Evolutionary conservation across 2,329 filamentous ascomycete genomes (phyloP).

Genomic region (Cryphonectria nitschkei): DNA sequence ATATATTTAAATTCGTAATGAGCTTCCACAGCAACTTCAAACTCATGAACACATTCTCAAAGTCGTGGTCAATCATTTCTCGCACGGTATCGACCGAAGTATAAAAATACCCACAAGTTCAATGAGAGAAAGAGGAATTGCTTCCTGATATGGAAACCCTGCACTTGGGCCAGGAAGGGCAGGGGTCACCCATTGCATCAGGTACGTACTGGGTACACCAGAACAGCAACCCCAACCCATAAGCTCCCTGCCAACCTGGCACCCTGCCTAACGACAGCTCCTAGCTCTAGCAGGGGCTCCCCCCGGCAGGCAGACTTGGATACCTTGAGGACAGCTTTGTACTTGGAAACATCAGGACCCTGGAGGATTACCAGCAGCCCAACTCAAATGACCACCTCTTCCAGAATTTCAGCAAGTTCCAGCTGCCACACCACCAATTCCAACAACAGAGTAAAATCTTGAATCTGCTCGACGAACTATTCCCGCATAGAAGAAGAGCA

Average conservation of each 20-base stretch:
- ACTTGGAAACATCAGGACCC: neutral
- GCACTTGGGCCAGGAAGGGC: neutral
- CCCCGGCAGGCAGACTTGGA: neutral
- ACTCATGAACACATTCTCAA: neutral
- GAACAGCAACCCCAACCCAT: neutral
- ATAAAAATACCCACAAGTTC: neutral
- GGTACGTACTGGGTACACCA: neutral
- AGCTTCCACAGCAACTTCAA: neutral
- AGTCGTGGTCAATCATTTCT: neutral
- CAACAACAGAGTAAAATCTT: neutral
- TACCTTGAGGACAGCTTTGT: constrained; percentile 12
- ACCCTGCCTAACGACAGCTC: neutral
- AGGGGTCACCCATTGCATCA: neutral
- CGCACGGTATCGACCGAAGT: neutral
- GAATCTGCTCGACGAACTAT: neutral
- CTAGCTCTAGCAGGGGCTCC: neutral
- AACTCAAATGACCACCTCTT: neutral
- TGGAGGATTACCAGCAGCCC: neutral
- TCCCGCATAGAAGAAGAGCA: neutral
- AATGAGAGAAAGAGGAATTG: neutral
- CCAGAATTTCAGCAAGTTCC: neutral
- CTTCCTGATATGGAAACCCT: neutral
- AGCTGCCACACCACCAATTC: neutral
- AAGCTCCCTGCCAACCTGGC: neutral
- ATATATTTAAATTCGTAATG: neutral